Evolutionary conservation across 805 yeast genomes (phyloP).

Genomic region (Hanseniaspora jakobsenii): DNA sequence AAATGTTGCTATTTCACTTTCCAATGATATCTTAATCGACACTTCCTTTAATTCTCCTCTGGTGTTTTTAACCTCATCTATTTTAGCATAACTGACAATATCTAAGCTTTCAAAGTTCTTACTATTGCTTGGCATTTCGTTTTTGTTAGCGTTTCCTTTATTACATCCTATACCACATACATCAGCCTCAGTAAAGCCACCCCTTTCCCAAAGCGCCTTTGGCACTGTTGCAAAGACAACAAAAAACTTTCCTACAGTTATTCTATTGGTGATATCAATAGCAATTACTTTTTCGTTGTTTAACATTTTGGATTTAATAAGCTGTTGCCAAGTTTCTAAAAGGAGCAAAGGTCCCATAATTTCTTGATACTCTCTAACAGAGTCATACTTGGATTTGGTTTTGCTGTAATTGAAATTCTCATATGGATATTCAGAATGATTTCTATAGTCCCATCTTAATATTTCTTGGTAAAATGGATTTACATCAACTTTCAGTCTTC

Average conservation of each 20-base stretch:
- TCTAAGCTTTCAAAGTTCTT: conserved; percentile 31
- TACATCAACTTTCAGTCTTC: conserved; percentile 64
- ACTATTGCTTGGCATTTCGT: conserved; percentile 31
- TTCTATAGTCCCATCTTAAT: conserved; percentile 64
- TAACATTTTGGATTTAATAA: conserved; percentile 59
- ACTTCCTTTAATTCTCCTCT: conserved; percentile 60
- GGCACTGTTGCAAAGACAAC: conserved; percentile 71
- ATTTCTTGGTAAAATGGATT: conserved; percentile 60
- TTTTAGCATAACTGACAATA: conserved; percentile 44
- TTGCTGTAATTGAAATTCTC: conserved; percentile 34
- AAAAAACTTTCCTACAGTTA: conserved; percentile 73
- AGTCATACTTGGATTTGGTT: conserved; percentile 45
- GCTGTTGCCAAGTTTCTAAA: conserved; percentile 88
- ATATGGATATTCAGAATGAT: conserved; percentile 42
- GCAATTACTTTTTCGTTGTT: conserved; percentile 46
- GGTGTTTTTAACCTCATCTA: conserved; percentile 57
- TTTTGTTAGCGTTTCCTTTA: conserved; percentile 26
- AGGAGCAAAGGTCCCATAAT: conserved; percentile 69
- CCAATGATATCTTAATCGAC: conserved; percentile 51
- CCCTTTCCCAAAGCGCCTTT: conserved; percentile 38
- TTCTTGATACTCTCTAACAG: conserved; percentile 53
- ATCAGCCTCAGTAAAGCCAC: conserved; percentile 62
- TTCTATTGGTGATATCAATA: conserved; percentile 62
- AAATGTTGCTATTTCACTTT: conserved; percentile 35
- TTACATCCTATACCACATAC: conserved; percentile 35